These are phyloP conservation scores for Suillus alpinus DNA, from an alignment of 768 basidiomycete species.

Conservation along the genomic window DNA sequence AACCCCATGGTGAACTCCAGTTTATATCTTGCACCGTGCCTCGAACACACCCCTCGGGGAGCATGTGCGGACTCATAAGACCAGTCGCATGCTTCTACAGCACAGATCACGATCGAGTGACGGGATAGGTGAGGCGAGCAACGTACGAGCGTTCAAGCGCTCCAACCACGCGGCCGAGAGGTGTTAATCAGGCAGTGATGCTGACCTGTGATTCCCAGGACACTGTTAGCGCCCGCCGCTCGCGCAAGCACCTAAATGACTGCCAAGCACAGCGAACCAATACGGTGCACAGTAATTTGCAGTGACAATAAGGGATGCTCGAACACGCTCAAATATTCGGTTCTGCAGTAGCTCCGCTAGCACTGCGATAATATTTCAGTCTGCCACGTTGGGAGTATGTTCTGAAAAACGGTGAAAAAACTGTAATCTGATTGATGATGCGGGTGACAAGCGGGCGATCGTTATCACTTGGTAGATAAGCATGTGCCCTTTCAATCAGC, in stretches of 20 bases:
- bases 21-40: constrained; percentile 2
- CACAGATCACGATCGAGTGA: not conserved
- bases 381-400: not conserved
- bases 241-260: not conserved
- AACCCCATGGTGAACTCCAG: not conserved
- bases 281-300: not conserved
- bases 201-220: not conserved
- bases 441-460: not conserved
- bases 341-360: not conserved
- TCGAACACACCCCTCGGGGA: not conserved
- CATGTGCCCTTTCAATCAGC: not conserved
- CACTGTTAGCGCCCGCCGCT: not conserved
- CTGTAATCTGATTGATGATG: not conserved
- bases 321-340: not conserved
- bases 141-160: not conserved
- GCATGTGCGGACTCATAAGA: not conserved
- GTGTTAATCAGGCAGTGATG: not conserved
- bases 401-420: not conserved
- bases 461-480: not conserved
- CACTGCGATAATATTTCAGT: not conserved
- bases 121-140: not conserved
- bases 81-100: not conserved
- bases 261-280: not conserved
- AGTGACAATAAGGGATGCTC: not conserved
- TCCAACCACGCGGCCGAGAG: not conserved